These are phyloP conservation scores for Arthroderma sp. DNA, from an alignment of 2,329 filamentous ascomycete species.

Conservation along the genomic window DNA sequence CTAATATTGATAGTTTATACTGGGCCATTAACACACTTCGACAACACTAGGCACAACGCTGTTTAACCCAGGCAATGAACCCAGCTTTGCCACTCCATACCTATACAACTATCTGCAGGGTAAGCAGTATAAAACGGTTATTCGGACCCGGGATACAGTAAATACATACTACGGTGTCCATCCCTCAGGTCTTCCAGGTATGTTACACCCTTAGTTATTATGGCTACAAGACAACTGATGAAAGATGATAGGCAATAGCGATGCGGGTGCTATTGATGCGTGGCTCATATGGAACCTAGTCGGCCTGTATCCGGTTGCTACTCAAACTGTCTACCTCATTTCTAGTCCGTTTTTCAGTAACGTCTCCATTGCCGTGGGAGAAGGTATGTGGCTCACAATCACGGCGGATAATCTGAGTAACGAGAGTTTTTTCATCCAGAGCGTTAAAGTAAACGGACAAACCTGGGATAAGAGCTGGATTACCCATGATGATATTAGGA, in stretches of 20 bases:
- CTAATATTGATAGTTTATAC: no score
- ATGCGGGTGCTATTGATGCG: slow-evolving; percentile 36
- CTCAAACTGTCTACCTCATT: slow-evolving; percentile 35
- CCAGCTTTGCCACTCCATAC: slow-evolving; percentile 53
- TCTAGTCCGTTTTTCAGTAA: slow-evolving; percentile 34
- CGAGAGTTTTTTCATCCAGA: slow-evolving; percentile 40
- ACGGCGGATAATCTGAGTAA: slow-evolving; percentile 31
- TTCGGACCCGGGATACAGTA: slow-evolving; percentile 35
- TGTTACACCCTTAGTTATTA: not conserved
- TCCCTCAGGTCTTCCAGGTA: slow-evolving; percentile 26
- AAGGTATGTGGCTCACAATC: slow-evolving; percentile 31
- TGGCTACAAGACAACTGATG: not conserved
- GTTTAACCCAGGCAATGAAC: slow-evolving; percentile 43
- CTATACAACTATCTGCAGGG: slow-evolving; percentile 53
- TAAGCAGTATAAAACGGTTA: slow-evolving; percentile 48
- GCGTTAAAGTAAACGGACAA: slow-evolving; percentile 40
- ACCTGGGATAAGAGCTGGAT: slow-evolving; percentile 44
- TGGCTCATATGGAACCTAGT: slow-evolving; percentile 41
- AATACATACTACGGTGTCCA: slow-evolving; percentile 30
- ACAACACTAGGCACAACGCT: slow-evolving; percentile 12
- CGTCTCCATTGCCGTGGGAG: slow-evolving; percentile 21
- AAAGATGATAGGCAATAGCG: slow-evolving; percentile 26
- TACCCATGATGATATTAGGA: slow-evolving; percentile 35
- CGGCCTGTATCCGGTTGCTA: slow-evolving; percentile 36
- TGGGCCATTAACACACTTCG: not conserved